Conservation (phyloP, 2,329 filamentous ascomycete species). For the Diaporthe helianthi region DNA sequence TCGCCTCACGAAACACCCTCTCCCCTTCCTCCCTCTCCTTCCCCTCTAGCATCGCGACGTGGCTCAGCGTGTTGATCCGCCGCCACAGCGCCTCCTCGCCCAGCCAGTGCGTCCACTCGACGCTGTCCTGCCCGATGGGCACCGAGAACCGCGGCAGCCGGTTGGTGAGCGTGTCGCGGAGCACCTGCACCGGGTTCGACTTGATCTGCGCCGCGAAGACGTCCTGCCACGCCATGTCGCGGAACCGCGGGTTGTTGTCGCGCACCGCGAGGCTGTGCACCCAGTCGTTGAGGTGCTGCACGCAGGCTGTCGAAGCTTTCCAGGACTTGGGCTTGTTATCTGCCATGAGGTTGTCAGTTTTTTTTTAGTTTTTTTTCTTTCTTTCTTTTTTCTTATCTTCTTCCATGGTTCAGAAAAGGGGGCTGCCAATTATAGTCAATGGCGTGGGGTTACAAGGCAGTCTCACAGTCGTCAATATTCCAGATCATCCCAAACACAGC, state of each 20-base stretch:
- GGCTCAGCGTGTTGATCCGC: slow-evolving; percentile 70
- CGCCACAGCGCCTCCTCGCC: slow-evolving; percentile 67
- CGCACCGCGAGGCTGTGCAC: slow-evolving; percentile 55
- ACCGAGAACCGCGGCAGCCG: slow-evolving; percentile 61
- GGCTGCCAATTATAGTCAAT: too few species aligned
- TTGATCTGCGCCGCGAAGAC: slow-evolving; percentile 68
- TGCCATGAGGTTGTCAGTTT: slow-evolving; percentile 40
- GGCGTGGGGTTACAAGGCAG: too few species aligned
- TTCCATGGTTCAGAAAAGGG: too few species aligned
- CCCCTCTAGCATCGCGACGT: slow-evolving; percentile 66
- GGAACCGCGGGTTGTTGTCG: slow-evolving; percentile 70
- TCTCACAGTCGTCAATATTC: slow-evolving; percentile 72
- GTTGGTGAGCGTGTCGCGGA: slow-evolving; percentile 50
- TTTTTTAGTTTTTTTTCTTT: too few species aligned
- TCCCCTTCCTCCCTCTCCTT: slow-evolving; percentile 56
- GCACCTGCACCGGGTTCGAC: slow-evolving; percentile 57
- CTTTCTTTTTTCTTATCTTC: too few species aligned
- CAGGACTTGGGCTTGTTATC: slow-evolving; percentile 69
- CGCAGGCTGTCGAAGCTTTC: slow-evolving; percentile 65
- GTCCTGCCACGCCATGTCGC: slow-evolving; percentile 67
- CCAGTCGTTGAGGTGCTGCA: slow-evolving; percentile 66
- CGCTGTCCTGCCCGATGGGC: slow-evolving; percentile 63
- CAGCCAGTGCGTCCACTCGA: slow-evolving; percentile 66
- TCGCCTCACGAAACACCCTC: slow-evolving; percentile 58
- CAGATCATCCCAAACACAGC: slow-evolving; percentile 72